phyloP scores from a whole-genome alignment of 2,329 filamentous ascomycete genomes.

The Rhexocercosporidium sp. region DNA sequence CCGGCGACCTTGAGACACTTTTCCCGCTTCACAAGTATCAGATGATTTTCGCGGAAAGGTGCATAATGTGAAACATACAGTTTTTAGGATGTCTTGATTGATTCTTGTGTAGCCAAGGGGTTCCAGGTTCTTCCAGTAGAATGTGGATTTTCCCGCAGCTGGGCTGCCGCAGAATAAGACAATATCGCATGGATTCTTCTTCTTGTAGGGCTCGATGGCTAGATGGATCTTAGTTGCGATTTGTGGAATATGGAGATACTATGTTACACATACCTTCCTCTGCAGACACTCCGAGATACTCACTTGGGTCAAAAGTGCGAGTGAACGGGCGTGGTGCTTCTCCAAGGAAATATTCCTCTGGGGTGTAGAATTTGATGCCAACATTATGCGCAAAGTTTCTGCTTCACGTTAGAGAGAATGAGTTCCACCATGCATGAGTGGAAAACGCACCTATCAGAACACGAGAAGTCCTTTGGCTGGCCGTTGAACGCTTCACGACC shows the following conservation, averaged over 20 bases:
- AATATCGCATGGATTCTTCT: constrained; percentile 71
- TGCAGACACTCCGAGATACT: constrained; percentile 51
- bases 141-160: constrained; percentile 89
- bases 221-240: constrained; percentile 28
- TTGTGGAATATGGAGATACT: neutral
- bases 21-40: constrained; percentile 49
- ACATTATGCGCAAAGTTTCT: constrained; percentile 87
- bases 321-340: constrained; percentile 68
- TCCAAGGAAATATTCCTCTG: constrained; percentile 88
- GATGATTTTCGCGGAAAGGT: constrained; percentile 22
- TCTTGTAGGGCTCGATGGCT: constrained; percentile 47
- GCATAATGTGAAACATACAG: constrained; percentile 48
- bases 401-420: constrained; percentile 25
- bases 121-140: constrained; percentile 79
- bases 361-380: constrained; percentile 80
- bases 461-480: constrained; percentile 65
- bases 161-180: constrained; percentile 89
- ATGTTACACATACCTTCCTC: constrained; percentile 31
- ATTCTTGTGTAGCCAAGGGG: constrained; percentile 82
- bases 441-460: constrained; percentile 55
- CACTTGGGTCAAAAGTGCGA: constrained; percentile 72
- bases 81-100: constrained; percentile 90
- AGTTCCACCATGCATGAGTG: neutral
- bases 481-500: constrained; percentile 57
- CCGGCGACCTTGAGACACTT: constrained; percentile 76